phyloP scores from a whole-genome alignment of 2,329 filamentous ascomycete genomes.

The Talaromyces marneffei region DNA sequence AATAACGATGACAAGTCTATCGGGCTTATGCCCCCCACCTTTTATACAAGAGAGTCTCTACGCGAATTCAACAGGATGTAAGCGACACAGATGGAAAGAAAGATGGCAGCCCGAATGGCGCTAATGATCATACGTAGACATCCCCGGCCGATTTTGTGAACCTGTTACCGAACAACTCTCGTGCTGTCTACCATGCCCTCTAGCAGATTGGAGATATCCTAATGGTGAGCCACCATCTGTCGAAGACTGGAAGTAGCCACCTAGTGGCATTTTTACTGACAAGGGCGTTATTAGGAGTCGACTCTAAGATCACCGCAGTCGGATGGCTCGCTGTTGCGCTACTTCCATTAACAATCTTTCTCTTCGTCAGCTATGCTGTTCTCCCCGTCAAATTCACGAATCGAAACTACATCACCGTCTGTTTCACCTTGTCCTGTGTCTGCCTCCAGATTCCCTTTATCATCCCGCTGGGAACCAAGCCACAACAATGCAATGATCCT shows the following conservation, averaged over 20 bases:
- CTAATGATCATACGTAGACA: slow-evolving; percentile 38
- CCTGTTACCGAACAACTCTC: slow-evolving; percentile 41
- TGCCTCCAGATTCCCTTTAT: slow-evolving; percentile 91
- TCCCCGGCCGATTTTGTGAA: slow-evolving; percentile 58
- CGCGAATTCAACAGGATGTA: slow-evolving; percentile 60
- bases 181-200: slow-evolving; percentile 88
- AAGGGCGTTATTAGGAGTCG: slow-evolving; percentile 40
- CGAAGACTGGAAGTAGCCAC: background rate
- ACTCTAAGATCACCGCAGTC: slow-evolving; percentile 57
- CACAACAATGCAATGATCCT: slow-evolving; percentile 75
- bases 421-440: slow-evolving; percentile 67
- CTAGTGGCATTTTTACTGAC: slow-evolving; percentile 12
- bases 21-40: slow-evolving; percentile 58
- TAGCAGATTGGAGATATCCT: slow-evolving; percentile 68
- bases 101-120: background rate
- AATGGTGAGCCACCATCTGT: slow-evolving; percentile 41
- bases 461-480: slow-evolving; percentile 71
- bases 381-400: slow-evolving; percentile 84
- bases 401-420: slow-evolving; percentile 88
- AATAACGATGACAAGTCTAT: slow-evolving; percentile 5
- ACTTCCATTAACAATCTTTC: slow-evolving; percentile 64
- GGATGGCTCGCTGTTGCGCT: slow-evolving; percentile 78
- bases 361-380: slow-evolving; percentile 71
- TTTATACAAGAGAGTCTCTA: slow-evolving; percentile 63
- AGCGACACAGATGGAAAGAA: slow-evolving; percentile 25